A percentile compares a stretch with the other conserved stretches of the same genome.
Conservation (phyloP, 1,139 yeast genomes). For the Kodamaea ohmeri region DNA sequence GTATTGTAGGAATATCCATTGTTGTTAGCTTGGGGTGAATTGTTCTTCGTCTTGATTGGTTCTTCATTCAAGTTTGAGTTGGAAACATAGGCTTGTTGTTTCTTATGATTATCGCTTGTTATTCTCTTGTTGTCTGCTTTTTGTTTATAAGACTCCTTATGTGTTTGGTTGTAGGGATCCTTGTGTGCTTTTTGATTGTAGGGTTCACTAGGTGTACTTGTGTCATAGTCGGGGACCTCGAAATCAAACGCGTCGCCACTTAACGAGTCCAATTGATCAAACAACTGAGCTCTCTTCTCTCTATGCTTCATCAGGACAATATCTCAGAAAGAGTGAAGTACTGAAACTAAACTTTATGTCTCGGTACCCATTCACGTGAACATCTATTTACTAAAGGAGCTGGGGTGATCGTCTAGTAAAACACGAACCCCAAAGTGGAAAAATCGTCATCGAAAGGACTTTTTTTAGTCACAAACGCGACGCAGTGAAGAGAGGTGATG, state of each 20-base stretch:
- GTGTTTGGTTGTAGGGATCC: too few relatives aligned
- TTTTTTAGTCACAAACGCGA: constrained; percentile 1
- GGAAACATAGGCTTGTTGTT: too few relatives aligned
- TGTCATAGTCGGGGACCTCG: constrained; percentile 2
- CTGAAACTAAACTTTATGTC: background rate
- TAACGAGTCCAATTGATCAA: constrained; percentile 8
- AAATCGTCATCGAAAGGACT: constrained; percentile 1
- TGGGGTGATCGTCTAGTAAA: constrained; percentile 3
- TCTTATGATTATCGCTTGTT: too few relatives aligned
- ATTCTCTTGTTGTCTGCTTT: too few relatives aligned
- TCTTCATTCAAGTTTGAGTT: too few relatives aligned
- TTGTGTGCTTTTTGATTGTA: too few relatives aligned
- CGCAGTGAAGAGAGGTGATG: background rate
- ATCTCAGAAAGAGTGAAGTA: background rate
- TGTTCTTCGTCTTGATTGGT: too few relatives aligned
- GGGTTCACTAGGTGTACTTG: too few relatives aligned
- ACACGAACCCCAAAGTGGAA: constrained; percentile 6
- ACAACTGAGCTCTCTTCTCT: constrained; percentile 8
- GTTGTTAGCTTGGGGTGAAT: too few relatives aligned
- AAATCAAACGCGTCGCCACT: constrained; percentile 5
- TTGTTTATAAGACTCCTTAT: too few relatives aligned
- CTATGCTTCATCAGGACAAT: constrained; percentile 5
- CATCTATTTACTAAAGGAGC: background rate
- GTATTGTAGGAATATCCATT: background rate
- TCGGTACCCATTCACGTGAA: background rate